Conservation (phyloP, 169 alveolate species). For the Ichthyophthirius multifiliis region DNA sequence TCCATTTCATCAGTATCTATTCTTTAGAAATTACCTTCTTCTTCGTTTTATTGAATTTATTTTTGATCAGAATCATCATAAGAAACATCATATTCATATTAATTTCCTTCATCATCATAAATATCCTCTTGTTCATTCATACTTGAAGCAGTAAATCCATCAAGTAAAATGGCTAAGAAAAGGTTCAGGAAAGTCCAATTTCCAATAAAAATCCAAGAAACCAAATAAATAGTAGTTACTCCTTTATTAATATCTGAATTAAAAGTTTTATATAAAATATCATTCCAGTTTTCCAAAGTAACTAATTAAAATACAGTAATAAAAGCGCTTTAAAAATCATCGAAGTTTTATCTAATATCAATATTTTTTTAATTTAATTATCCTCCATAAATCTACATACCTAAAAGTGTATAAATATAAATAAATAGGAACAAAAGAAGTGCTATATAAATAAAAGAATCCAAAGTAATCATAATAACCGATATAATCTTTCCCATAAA, state of each 20-base stretch:
- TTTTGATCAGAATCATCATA: conserved; percentile 1
- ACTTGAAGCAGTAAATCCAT: conserved; percentile 46
- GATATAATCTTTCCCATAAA: conserved; percentile 67
- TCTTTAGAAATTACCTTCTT: neutral
- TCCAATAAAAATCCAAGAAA: conserved; percentile 85
- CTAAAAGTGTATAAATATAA: conserved; percentile 71
- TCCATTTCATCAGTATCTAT: conserved; percentile 49
- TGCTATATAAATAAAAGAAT: conserved; percentile 61
- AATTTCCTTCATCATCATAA: conserved; percentile 31
- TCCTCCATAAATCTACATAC: conserved; percentile 48
- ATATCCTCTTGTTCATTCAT: neutral
- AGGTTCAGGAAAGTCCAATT: conserved; percentile 82
- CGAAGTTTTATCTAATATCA: conserved; percentile 40
- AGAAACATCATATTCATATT: neutral
- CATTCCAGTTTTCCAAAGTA: conserved; percentile 80
- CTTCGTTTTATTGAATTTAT: conserved; percentile 8
- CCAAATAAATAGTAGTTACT: conserved; percentile 58
- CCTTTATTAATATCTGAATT: conserved; percentile 21
- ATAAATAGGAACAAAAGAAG: conserved; percentile 71
- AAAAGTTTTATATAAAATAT: neutral
- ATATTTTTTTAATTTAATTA: neutral
- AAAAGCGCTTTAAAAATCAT: conserved; percentile 62
- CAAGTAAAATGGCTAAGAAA: conserved; percentile 82
- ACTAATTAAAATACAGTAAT: conserved; percentile 70
- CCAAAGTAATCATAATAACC: conserved; percentile 47